Evolutionary conservation across 2,329 filamentous ascomycete species (phyloP).

Genomic region (Ceratocystis huliohia): DNA sequence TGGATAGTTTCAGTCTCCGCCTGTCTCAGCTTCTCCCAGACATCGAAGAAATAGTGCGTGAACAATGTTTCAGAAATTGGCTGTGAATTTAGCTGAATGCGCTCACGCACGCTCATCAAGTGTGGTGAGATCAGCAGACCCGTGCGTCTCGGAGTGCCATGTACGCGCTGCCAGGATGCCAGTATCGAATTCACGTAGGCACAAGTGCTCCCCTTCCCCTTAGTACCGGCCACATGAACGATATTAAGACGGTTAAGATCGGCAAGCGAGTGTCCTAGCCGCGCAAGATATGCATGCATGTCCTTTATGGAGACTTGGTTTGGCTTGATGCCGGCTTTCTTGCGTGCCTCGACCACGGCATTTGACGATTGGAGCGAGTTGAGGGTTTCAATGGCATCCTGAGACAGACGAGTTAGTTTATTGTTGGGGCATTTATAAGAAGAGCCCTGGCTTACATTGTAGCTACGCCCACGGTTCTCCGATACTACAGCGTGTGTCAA

Average conservation of each 20-base stretch:
- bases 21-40: slow-evolving; percentile 45
- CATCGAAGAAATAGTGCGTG: slow-evolving; percentile 53
- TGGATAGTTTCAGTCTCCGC: slow-evolving; percentile 26
- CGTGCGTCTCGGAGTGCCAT: slow-evolving; percentile 33
- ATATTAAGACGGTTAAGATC: slow-evolving; percentile 51
- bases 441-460: slow-evolving; percentile 1
- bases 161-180: slow-evolving; percentile 33
- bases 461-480: neutral
- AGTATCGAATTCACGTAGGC: slow-evolving; percentile 55
- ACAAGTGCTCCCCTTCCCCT: slow-evolving; percentile 63
- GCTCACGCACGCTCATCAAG: slow-evolving; percentile 53
- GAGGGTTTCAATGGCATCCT: slow-evolving; percentile 77
- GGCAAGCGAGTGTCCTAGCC: slow-evolving; percentile 58
- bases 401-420: neutral
- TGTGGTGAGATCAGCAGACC: slow-evolving; percentile 60
- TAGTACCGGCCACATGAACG: slow-evolving; percentile 61
- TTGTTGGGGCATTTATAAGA: neutral
- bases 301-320: slow-evolving; percentile 61
- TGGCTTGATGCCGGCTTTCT: slow-evolving; percentile 58
- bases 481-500: neutral
- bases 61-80: slow-evolving; percentile 49
- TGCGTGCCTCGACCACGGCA: slow-evolving; percentile 63
- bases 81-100: slow-evolving; percentile 48
- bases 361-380: slow-evolving; percentile 89
- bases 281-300: slow-evolving; percentile 64